phyloP scores from a whole-genome alignment of 164 flowering plant species.

The Aristolochia californica region DNA sequence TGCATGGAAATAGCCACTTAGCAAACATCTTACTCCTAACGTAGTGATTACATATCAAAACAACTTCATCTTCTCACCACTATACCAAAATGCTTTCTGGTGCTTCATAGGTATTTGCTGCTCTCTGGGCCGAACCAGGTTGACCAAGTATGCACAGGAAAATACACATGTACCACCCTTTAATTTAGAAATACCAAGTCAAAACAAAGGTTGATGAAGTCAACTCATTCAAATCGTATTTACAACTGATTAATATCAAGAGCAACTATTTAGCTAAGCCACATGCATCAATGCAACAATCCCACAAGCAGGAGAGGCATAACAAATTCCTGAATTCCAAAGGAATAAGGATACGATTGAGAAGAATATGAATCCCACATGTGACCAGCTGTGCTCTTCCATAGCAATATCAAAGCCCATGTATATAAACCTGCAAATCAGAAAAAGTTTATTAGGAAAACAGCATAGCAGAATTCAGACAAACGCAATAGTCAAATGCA shows the following conservation, averaged over 20 bases:
- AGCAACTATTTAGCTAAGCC: no score
- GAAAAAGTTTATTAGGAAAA: conserved; percentile 9
- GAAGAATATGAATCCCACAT: conserved; percentile 93
- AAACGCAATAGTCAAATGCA: background rate
- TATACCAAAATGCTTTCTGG: conserved; percentile 98
- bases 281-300: no score
- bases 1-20: background rate
- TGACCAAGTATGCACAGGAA: conserved; percentile 86
- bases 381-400: conserved; percentile 99
- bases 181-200: conserved; percentile 9
- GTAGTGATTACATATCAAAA: background rate
- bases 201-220: background rate
- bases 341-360: conserved; percentile 86
- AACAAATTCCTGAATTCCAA: no score
- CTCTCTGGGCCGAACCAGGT: conserved; percentile 71
- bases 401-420: conserved; percentile 99
- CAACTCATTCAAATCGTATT: no score
- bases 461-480: background rate
- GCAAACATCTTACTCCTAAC: background rate
- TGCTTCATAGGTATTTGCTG: conserved; percentile 75
- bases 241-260: no score
- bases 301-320: no score
- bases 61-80: conserved; percentile 54
- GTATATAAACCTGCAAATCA: conserved; percentile 76
- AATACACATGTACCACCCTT: conserved; percentile 96